Evolutionary conservation across 2,329 filamentous ascomycete species (phyloP).

Genomic region (Keithomyces neogunnii): DNA sequence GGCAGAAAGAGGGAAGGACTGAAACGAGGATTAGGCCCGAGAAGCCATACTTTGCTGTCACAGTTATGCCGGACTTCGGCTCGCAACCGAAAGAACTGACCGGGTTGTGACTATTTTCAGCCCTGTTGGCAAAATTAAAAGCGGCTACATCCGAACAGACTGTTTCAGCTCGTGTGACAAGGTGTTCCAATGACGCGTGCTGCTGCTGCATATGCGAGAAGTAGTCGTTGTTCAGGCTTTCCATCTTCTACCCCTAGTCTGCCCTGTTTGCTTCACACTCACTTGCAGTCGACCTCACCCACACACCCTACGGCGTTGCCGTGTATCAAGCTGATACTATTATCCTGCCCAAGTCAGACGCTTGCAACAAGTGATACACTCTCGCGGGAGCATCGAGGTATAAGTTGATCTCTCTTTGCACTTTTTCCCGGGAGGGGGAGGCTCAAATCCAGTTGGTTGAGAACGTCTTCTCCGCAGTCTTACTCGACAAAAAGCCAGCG

Average conservation of each 20-base stretch:
- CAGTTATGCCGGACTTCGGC: not conserved
- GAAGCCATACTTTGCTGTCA: not conserved
- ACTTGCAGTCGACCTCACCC: not conserved
- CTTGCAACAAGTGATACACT: not conserved
- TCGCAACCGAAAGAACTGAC: not conserved
- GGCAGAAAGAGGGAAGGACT: not conserved
- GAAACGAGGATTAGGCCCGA: not conserved
- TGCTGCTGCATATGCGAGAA: not conserved
- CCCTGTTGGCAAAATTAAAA: not conserved
- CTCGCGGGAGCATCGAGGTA: not conserved
- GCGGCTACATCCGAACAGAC: not conserved
- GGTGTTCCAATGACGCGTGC: not conserved
- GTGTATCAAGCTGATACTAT: not conserved
- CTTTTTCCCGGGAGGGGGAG: not conserved
- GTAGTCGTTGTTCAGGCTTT: not conserved
- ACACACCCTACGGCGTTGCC: not conserved
- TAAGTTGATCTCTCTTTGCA: not conserved
- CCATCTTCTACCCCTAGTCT: not conserved
- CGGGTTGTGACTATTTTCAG: not conserved
- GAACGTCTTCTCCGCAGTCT: constrained; percentile 1
- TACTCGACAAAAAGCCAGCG: not conserved
- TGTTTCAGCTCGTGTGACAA: not conserved
- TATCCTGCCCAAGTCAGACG: not conserved
- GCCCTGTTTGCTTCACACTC: not conserved
- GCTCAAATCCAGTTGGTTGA: not conserved